Evolutionary conservation across 1,284 basidiomycete genomes (phyloP), one percentile per base, ranked within the genome.

Genomic region (Cutaneotrichosporon dermatis): DNA sequence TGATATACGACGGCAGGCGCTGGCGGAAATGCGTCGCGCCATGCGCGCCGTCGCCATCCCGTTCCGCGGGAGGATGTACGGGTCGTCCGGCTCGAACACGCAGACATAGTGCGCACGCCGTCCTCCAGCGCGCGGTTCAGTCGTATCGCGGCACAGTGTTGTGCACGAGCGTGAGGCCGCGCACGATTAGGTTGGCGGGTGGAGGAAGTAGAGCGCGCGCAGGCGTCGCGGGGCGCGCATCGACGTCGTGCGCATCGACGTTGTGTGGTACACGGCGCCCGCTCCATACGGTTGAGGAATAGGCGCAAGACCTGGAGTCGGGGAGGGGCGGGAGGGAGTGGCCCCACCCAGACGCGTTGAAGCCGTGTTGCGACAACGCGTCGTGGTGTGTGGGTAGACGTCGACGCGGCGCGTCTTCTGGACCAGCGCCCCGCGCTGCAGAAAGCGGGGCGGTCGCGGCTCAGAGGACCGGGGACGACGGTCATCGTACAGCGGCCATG

Each of bases 21-120:
- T 40, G 13, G 45, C 59, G 55, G 51, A 60, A 60, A 6, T 54
- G 25, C 2, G 35, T 48, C 4, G 39, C 5, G 37, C 45, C 36
- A 9, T 9, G 9, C 25, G 42, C 1, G 59, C 55, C 3, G 42
- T 40, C 11, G 16, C 40, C n/a, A 53, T 33, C 12, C 51, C 45
- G 35, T 60, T 49, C 7, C 59, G 51, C 5, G 59, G 49, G 12
- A 60, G 51, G 40, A 60, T 51, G 51, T 49, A 60, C 2, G 51
- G 59, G 25, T 50, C 25, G 40, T 60, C 59, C 6, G 59, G 59
- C 55, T 60, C 51, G 46, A 60, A 54, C 11, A 60, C 59, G 40
- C 41, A 25, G 5, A 57, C 46, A 4, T 13, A 54, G 55, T 54
- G 59, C 51, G 55, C 15, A 60, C 59, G 33, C 35, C 6, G 16